Percentiles rank a stretch among this genome's conserved stretches.
phyloP scores from a whole-genome alignment of 2,329 filamentous ascomycete genomes.

The Xylaria sp. region DNA sequence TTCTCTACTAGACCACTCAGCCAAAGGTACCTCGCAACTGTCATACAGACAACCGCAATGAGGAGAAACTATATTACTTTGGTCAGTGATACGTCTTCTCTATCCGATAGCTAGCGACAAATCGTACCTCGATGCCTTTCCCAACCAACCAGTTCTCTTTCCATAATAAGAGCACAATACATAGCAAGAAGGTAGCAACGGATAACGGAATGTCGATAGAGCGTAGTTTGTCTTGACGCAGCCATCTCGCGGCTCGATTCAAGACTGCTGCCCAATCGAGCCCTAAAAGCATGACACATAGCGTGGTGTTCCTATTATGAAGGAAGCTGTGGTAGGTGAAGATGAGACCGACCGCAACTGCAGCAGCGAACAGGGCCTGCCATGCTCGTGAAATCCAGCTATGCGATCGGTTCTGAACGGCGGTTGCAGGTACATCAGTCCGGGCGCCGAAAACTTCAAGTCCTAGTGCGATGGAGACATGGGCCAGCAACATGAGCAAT shows the following conservation, averaged over 20 bases:
- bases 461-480: constrained; percentile 32
- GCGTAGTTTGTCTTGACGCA: constrained; percentile 27
- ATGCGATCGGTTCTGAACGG: constrained; percentile 24
- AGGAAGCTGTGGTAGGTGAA: constrained; percentile 41
- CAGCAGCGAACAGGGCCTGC: constrained; percentile 31
- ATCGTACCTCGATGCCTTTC: constrained; percentile 37
- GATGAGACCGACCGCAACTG: constrained; percentile 32
- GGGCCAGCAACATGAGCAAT: constrained; percentile 37
- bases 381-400: constrained; percentile 26
- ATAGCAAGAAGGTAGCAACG: constrained; percentile 31
- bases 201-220: constrained; percentile 33
- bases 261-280: constrained; percentile 33
- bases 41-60: constrained; percentile 27
- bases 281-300: constrained; percentile 36
- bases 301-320: constrained; percentile 40
- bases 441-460: constrained; percentile 21
- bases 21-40: constrained; percentile 36
- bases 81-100: constrained; percentile 18
- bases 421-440: constrained; percentile 1
- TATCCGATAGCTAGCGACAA: background rate
- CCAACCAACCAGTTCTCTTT: constrained; percentile 39
- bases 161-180: constrained; percentile 33
- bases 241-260: constrained; percentile 28
- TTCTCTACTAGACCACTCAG: constrained; percentile 32
- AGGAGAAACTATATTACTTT: constrained; percentile 29